Evolutionary conservation across 352 stramenopile species (phyloP), one percentile per base, ranked within the genome.

Genomic region (Pythium apleroticum): DNA sequence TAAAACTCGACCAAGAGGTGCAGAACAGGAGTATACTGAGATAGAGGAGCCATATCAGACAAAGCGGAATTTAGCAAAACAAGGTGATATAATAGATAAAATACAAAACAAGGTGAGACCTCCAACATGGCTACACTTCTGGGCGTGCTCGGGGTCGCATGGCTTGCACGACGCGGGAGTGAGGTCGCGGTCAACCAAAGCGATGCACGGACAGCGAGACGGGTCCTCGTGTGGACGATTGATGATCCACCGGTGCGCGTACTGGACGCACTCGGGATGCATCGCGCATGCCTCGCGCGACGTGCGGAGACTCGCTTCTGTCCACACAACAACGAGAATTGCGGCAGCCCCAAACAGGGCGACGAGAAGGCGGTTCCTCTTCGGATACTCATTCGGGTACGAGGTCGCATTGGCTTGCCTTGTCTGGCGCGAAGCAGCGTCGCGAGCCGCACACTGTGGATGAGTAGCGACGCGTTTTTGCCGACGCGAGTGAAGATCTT

Each of bases 131-230:
- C n/a, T n/a, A n/a, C n/a, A n/a, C n/a, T n/a, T n/a, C n/a, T n/a
- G n/a, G n/a, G n/a, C n/a, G n/a, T n/a, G n/a, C n/a, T n/a, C n/a
- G n/a, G n/a, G n/a, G n/a, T n/a, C n/a, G n/a, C n/a, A n/a, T n/a
- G n/a, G n/a, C n/a, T n/a, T n/a, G n/a, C n/a, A n/a, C n/a, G 22
- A 27, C 4, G 24, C 27, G 10, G 52, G 22, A 10, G 24, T 35
- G 12, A 61, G 4, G 14, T 50, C 41, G 4, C 55, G 37, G 24
- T 61, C 55, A 22, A 61, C 39, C 31, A 61, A 37, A 11, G 55
- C 37, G 20, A 61, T 35, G 22, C 55, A 61, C 8, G 55, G 55
- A 61, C 55, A 61, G n/a, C 14, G 33, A 4, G n/a, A 17, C 11
- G 24, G 15, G 15, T 45, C 37, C 7, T 45, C 33, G 12, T n/a